Conservation (phyloP, 1,284 basidiomycete genomes). For the Abortiporus biennis region DNA sequence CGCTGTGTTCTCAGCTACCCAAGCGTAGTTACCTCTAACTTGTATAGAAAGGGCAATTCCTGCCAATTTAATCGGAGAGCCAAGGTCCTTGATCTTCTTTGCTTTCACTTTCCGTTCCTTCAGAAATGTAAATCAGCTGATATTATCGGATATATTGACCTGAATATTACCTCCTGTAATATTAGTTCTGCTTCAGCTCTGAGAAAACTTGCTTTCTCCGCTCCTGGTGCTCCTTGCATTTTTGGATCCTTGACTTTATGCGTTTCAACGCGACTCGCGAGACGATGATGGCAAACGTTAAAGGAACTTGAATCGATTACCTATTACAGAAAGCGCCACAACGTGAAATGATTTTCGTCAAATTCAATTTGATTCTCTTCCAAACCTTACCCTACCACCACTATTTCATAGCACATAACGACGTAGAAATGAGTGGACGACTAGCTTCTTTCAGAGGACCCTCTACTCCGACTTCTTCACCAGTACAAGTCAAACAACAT, state of each 20-base stretch:
- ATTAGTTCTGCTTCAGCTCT: slow-evolving; percentile 72
- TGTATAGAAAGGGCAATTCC: slow-evolving; percentile 73
- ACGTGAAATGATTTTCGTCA: too few species aligned
- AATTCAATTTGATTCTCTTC: too few species aligned
- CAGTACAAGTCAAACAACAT: slow-evolving; percentile 37
- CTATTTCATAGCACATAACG: too few species aligned
- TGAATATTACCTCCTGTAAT: slow-evolving; percentile 50
- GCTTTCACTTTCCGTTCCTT: slow-evolving; percentile 57
- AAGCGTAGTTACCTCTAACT: slow-evolving; percentile 60
- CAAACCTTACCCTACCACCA: too few species aligned
- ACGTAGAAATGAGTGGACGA: too few species aligned
- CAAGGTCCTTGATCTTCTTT: slow-evolving; percentile 63
- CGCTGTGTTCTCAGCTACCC: slow-evolving; percentile 84
- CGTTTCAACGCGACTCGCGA: too few species aligned
- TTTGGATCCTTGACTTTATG: too few species aligned
- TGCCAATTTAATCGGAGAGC: slow-evolving; percentile 69
- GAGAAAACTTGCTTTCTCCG: slow-evolving; percentile 41
- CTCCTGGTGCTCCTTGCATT: too few species aligned
- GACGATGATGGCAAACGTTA: too few species aligned
- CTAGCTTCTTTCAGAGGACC: slow-evolving; percentile 73
- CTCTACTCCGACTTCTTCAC: slow-evolving; percentile 64
- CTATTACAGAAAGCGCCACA: too few species aligned
- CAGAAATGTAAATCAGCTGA: not conserved
- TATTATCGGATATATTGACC: too few species aligned
- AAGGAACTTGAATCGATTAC: too few species aligned